These are phyloP conservation scores for Podila epicladia DNA, from an alignment of 192 early-diverging fungal species.

Conservation along the genomic window DNA sequence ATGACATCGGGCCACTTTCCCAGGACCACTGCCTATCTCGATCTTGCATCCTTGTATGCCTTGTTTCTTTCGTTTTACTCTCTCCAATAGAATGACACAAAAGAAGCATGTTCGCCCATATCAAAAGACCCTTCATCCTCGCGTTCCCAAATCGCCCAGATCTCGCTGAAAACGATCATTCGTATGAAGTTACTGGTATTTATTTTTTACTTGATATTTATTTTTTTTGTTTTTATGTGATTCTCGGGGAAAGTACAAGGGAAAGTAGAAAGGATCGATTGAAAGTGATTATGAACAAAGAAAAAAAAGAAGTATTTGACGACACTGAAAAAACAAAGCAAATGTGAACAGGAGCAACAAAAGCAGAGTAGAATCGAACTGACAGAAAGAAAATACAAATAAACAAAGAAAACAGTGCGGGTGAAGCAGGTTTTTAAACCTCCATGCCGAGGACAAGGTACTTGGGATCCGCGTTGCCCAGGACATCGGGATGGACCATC, in stretches of 20 bases:
- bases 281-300: neutral
- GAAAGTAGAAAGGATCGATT: constrained; percentile 17
- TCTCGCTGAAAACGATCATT: neutral
- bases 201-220: neutral
- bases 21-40: too few relatives aligned
- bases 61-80: too few relatives aligned
- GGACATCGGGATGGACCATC: constrained; percentile 58
- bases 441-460: constrained; percentile 49
- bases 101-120: too few relatives aligned
- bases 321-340: neutral
- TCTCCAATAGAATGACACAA: too few relatives aligned
- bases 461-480: constrained; percentile 34
- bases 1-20: too few relatives aligned
- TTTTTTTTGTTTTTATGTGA: constrained; percentile 1
- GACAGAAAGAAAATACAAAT: neutral
- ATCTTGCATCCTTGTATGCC: too few relatives aligned
- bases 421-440: constrained; percentile 6
- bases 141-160: too few relatives aligned
- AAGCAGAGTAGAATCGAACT: neutral
- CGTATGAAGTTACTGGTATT: neutral
- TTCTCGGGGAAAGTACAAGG: constrained; percentile 7
- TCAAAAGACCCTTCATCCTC: too few relatives aligned
- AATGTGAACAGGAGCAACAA: neutral
- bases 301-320: neutral
- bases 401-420: neutral